phyloP scores from a whole-genome alignment of 768 basidiomycete species.

The Russula abietina region DNA sequence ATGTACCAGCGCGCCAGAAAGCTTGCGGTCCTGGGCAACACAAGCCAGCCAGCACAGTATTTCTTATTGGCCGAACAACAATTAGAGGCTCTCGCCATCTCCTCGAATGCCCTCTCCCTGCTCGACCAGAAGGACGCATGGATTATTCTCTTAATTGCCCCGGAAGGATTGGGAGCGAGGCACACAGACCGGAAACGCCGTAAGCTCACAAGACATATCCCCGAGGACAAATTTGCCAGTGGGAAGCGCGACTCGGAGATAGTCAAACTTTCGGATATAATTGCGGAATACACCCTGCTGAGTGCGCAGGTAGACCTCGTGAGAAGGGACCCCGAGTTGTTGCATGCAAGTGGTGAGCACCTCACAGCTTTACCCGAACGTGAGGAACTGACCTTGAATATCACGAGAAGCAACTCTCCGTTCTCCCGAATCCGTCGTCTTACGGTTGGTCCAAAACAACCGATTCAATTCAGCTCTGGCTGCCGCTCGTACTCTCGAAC shows the following conservation, averaged over 20 bases:
- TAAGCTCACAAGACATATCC: slow-evolving; percentile 67
- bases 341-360: slow-evolving; percentile 58
- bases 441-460: slow-evolving; percentile 71
- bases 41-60: slow-evolving; percentile 34
- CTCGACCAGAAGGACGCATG: slow-evolving; percentile 78
- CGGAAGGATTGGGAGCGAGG: slow-evolving; percentile 35
- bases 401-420: slow-evolving; percentile 38
- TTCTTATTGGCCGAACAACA: slow-evolving; percentile 59
- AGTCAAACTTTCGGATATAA: slow-evolving; percentile 72
- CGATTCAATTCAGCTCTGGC: slow-evolving; percentile 75
- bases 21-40: slow-evolving; percentile 43
- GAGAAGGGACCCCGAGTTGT: slow-evolving; percentile 54
- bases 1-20: slow-evolving; percentile 93
- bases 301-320: slow-evolving; percentile 73
- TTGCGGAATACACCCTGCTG: slow-evolving; percentile 69
- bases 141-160: slow-evolving; percentile 58
- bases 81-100: slow-evolving; percentile 74
- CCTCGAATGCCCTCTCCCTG: slow-evolving; percentile 83
- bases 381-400: slow-evolving; percentile 19
- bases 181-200: slow-evolving; percentile 64
- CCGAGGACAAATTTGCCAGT: slow-evolving; percentile 60
- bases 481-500: slow-evolving; percentile 64
- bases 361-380: neutral
- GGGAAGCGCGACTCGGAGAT: slow-evolving; percentile 70
- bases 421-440: slow-evolving; percentile 56